phyloP scores from a whole-genome alignment of 352 stramenopile genomes.

The Phytophthora lateralis region DNA sequence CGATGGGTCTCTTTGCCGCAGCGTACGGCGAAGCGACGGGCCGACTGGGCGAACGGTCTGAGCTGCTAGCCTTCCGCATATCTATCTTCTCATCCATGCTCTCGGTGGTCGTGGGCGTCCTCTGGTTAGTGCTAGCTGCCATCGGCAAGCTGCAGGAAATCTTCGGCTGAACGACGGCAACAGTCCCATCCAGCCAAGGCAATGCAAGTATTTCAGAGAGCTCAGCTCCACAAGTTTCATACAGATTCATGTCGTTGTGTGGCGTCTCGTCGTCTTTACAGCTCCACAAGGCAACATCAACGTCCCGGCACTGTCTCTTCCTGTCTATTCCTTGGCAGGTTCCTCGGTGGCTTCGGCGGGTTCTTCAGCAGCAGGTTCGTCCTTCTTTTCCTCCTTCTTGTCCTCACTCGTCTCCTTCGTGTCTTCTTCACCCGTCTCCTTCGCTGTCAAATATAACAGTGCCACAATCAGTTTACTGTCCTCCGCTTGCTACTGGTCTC shows the following conservation, averaged over 20 bases:
- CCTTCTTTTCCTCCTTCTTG: constrained; percentile 28
- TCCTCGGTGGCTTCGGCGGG: constrained; percentile 21
- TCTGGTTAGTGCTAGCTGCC: constrained; percentile 83
- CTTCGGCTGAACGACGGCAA: constrained; percentile 55
- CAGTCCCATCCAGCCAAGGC: constrained; percentile 19
- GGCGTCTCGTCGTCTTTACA: constrained; percentile 22
- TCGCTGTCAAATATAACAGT: not conserved
- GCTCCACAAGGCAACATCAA: not conserved
- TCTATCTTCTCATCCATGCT: constrained; percentile 85
- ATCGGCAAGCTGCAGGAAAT: constrained; percentile 81
- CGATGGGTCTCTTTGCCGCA: constrained; percentile 91
- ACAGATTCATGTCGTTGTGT: constrained; percentile 27
- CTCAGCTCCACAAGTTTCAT: constrained; percentile 24
- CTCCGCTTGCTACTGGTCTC: no score
- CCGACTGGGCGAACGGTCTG: constrained; percentile 68
- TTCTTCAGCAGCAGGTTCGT: constrained; percentile 30
- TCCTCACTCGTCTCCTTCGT: constrained; percentile 11
- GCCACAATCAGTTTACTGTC: not conserved
- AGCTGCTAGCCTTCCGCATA: constrained; percentile 79
- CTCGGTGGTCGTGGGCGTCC: constrained; percentile 79
- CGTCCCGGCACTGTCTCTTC: not conserved
- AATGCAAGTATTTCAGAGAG: constrained; percentile 27
- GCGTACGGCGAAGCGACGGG: constrained; percentile 83
- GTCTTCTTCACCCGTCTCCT: constrained; percentile 27
- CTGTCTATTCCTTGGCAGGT: constrained; percentile 33